phyloP scores from a whole-genome alignment of 1,284 basidiomycete species.

The Naganishia cerealis region DNA sequence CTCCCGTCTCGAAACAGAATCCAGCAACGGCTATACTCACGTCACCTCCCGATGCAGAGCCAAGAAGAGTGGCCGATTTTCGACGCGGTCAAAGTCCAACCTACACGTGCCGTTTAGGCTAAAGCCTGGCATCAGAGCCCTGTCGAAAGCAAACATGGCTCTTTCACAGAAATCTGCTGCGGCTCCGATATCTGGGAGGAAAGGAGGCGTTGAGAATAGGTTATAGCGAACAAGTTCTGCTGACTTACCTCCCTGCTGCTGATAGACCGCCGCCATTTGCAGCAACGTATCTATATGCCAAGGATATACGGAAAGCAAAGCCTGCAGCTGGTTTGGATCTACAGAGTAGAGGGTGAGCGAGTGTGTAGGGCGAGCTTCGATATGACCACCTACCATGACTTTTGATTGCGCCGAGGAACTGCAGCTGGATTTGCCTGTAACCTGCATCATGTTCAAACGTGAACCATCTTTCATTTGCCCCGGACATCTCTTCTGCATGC shows the following conservation, averaged over 20 bases:
- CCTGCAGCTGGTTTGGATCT: slow-evolving; percentile 58
- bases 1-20: neutral
- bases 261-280: slow-evolving; percentile 73
- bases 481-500: slow-evolving; percentile 24
- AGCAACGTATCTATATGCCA: slow-evolving; percentile 90
- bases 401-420: slow-evolving; percentile 75
- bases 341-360: neutral
- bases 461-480: slow-evolving; percentile 70
- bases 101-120: slow-evolving; percentile 75
- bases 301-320: slow-evolving; percentile 56
- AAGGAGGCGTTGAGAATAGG: neutral
- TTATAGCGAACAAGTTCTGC: neutral
- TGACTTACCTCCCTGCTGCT: slow-evolving; percentile 72
- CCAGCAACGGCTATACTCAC: slow-evolving; percentile 55
- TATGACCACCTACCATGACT: slow-evolving; percentile 65
- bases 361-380: neutral
- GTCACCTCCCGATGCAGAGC: slow-evolving; percentile 74
- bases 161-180: slow-evolving; percentile 82
- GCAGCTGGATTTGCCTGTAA: slow-evolving; percentile 74
- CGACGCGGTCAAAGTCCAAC: slow-evolving; percentile 72
- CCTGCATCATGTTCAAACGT: slow-evolving; percentile 78
- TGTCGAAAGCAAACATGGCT: slow-evolving; percentile 83
- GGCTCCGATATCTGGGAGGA: slow-evolving; percentile 67
- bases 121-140: slow-evolving; percentile 78
- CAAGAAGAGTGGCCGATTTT: slow-evolving; percentile 53